phyloP scores from a whole-genome alignment of 495 filamentous ascomycete species.

The Penicillium pulvis region DNA sequence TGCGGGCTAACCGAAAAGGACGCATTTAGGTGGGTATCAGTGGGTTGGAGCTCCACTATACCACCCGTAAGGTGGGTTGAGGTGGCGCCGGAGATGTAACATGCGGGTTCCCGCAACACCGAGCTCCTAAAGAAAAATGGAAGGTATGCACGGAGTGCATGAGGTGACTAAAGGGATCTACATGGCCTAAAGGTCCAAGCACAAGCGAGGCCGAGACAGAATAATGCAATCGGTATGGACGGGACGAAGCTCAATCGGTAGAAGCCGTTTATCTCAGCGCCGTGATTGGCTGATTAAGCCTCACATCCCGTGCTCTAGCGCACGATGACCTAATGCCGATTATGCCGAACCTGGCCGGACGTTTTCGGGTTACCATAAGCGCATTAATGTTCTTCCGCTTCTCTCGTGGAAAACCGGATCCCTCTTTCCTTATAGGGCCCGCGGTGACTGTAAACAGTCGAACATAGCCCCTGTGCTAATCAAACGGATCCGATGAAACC shows the following conservation, averaged over 20 bases:
- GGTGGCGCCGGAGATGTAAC: constrained; percentile 8
- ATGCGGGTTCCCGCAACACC: constrained; percentile 2
- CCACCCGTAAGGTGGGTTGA: not conserved
- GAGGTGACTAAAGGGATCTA: not conserved
- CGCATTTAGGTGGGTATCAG: not conserved
- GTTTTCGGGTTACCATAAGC: not conserved
- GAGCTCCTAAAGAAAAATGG: not conserved
- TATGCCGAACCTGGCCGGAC: constrained; percentile 1
- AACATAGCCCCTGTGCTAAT: not conserved
- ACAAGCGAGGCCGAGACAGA: not conserved
- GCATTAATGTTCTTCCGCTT: constrained; percentile 1
- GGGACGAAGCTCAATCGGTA: not conserved
- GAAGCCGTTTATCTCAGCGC: not conserved
- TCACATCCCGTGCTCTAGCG: not conserved
- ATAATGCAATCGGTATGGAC: not conserved
- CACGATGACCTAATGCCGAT: constrained; percentile 9
- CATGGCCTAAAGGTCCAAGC: not conserved
- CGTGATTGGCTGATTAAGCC: constrained; percentile 1
- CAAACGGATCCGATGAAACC: not conserved
- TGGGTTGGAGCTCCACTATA: constrained; percentile 1
- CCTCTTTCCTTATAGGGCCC: not conserved
- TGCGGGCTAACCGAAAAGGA: constrained; percentile 8
- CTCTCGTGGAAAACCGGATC: not conserved
- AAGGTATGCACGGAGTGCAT: not conserved
- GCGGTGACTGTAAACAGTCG: not conserved